These are phyloP conservation scores for Lagerstroemia fauriei DNA, from an alignment of 441 rosid genomes.

Conservation along the genomic window DNA sequence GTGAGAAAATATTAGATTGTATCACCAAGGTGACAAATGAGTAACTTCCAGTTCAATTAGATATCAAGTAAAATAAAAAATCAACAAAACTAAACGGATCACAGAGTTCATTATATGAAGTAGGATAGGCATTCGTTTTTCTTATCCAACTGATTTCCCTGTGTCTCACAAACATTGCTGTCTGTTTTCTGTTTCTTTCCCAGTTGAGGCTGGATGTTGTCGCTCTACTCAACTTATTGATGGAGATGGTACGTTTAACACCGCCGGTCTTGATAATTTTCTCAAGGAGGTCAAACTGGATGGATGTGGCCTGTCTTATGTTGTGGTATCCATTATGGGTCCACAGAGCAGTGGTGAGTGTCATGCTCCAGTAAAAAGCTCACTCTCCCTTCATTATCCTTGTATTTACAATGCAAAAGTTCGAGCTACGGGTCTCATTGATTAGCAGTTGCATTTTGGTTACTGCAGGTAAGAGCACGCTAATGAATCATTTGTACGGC, in stretches of 20 bases:
- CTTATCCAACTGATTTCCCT: too few relatives aligned
- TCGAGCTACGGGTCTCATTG: not conserved
- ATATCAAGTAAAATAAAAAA: too few relatives aligned
- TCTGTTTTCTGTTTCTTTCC: not conserved
- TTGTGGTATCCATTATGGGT: conserved; percentile 91
- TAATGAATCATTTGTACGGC: conserved; percentile 74
- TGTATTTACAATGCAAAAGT: not conserved
- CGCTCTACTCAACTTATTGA: conserved; percentile 90
- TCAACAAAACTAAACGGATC: too few relatives aligned
- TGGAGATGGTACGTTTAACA: conserved; percentile 82
- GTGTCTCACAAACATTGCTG: too few relatives aligned
- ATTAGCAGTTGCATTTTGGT: not conserved
- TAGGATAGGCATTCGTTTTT: too few relatives aligned
- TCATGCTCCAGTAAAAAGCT: not conserved
- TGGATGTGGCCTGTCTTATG: conserved; percentile 76
- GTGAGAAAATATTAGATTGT: too few relatives aligned
- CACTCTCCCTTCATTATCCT: not conserved
- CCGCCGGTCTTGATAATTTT: conserved; percentile 60
- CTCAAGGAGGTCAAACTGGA: conserved; percentile 33
- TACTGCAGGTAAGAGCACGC: conserved; percentile 86
- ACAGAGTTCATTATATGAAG: too few relatives aligned
- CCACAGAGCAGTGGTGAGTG: conserved; percentile 87
- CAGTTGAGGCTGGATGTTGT: conserved; percentile 62
- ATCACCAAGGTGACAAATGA: too few relatives aligned
- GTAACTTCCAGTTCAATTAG: too few relatives aligned